A percentile compares a stretch with the other conserved stretches of the same genome.
These are phyloP conservation scores for Tetrapisispora arboricola DNA, from an alignment of 805 yeast genomes.

Conservation along the genomic window DNA sequence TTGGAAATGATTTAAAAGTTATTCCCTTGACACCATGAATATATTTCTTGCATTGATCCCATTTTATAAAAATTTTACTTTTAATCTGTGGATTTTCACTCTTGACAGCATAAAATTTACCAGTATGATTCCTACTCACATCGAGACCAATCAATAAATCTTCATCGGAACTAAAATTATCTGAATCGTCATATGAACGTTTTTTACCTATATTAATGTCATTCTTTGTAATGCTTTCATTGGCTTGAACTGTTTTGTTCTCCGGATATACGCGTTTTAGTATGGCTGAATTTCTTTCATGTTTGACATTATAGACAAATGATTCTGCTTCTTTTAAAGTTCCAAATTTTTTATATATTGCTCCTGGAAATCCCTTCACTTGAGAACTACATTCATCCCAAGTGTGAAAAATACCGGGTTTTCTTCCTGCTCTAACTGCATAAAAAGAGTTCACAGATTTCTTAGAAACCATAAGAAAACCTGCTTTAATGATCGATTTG, in stretches of 20 bases:
- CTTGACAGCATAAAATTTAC: conserved; percentile 27
- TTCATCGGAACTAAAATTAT: not conserved
- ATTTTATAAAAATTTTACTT: conserved; percentile 22
- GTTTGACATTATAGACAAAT: too few species aligned
- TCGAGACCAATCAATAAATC: not conserved
- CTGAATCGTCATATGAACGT: not conserved
- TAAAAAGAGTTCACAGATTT: conserved; percentile 28
- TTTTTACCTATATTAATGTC: not conserved
- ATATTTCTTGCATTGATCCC: conserved; percentile 28
- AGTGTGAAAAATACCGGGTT: conserved; percentile 43
- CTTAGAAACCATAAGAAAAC: not conserved
- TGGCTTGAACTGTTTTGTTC: too few species aligned
- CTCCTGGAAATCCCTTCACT: conserved; percentile 47
- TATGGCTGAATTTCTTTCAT: too few species aligned
- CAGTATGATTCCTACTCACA: not conserved
- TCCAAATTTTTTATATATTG: conserved; percentile 47
- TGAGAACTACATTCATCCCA: conserved; percentile 52
- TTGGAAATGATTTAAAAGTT: conserved; percentile 34
- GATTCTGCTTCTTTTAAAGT: conserved; percentile 39
- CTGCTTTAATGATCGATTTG: not conserved
- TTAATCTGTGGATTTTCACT: conserved; percentile 19
- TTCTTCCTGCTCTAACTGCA: conserved; percentile 47
- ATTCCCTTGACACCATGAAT: conserved; percentile 31
- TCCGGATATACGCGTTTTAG: too few species aligned
- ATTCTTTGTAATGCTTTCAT: too few species aligned